Evolutionary conservation across 139 green algal genomes (phyloP).

Genomic region (Chlamydomonas sp.): DNA sequence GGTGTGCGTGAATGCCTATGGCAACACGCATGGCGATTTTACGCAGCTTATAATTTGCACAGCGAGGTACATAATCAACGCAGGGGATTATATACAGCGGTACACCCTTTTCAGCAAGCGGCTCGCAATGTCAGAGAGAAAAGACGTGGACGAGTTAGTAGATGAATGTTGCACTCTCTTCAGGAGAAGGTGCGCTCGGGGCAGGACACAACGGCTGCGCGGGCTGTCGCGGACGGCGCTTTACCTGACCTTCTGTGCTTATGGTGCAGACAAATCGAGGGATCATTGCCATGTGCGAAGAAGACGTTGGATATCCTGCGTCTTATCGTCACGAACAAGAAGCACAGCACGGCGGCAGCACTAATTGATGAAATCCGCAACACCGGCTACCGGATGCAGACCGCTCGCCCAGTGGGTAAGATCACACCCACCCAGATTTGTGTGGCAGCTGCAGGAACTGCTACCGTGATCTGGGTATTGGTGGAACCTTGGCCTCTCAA

Average conservation of each 20-base stretch:
- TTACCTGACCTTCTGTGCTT: not conserved
- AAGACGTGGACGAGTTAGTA: conserved; percentile 51
- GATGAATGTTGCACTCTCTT: conserved; percentile 71
- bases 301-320: conserved; percentile 84
- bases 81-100: no score
- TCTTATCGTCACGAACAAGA: conserved; percentile 71
- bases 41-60: no score
- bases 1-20: no score
- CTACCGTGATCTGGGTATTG: no score
- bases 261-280: conserved; percentile 64
- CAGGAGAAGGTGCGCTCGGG: not conserved
- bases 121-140: conserved; percentile 25
- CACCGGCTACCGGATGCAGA: conserved; percentile 76
- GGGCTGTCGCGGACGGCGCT: not conserved
- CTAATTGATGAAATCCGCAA: conserved; percentile 81
- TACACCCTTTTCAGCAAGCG: not conserved
- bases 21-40: no score
- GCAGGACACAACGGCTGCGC: not conserved
- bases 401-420: conserved; percentile 81
- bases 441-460: no score
- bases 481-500: not conserved
- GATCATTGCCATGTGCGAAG: conserved; percentile 74
- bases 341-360: conserved; percentile 59
- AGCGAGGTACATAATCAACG: no score
- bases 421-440: not conserved